Evolutionary conservation across 169 alveolate species (phyloP), one percentile per base, ranked within the genome.

Genomic region (Eimeria maxima): DNA sequence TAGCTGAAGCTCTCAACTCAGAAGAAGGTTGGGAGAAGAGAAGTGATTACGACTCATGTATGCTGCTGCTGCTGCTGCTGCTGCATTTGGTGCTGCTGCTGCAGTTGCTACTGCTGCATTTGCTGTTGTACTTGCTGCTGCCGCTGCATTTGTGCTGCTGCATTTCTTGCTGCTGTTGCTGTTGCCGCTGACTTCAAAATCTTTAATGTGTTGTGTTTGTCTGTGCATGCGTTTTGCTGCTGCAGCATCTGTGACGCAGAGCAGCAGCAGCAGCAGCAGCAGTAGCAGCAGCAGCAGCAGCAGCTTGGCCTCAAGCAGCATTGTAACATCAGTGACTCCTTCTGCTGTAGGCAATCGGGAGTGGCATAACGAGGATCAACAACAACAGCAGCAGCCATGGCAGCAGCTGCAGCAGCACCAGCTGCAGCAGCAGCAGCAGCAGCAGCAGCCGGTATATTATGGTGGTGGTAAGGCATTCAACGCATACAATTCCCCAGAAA

Each of bases 221-320:
- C 63, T 33, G 88, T 42, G 42, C 20, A 45, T 33, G 53, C 6
- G 63, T 7, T 78, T 29, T 16, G 53, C 29, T 14, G 16, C 86
- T n/a, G 86, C 86, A 74, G 50, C 88, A 16, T 13, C 88, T 10
- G 63, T 16, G 10, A 44, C 88, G 33, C 55, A 50, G 53, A 16
- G 78, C 65, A 44, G 60, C 55, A 55, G 57, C 92, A 63, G 60
- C 60, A 14, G 50, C 57, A 53, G 92, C 57, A 84, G 92, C 78
- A 38, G 63, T 18, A 29, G 57, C 78, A 84, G 60, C 50, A 84
- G 92, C 92, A 84, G 71, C 57, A 38, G 86, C 47, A 74, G 86
- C 50, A 74, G 86, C 50, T 22, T 27, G 27, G 86, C 44, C 50
- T 29, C 57, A 4, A 74, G 53, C 86, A 74, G 86, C 86, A 74